Conservation (phyloP, 2,329 filamentous ascomycete species). For the Drechslerella stenobrocha region DNA sequence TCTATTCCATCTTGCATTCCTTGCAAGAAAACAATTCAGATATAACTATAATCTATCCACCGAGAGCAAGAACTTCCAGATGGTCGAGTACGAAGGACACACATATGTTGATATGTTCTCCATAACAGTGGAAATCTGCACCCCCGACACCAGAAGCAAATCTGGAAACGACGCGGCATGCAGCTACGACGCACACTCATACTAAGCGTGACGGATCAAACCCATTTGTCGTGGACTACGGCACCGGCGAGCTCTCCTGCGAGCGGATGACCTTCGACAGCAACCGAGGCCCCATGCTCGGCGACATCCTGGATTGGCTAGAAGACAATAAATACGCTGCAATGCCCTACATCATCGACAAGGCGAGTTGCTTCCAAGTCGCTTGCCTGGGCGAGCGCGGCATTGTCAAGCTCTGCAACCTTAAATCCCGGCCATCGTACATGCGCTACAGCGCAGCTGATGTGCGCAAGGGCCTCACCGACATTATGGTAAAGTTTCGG, state of each 20-base stretch:
- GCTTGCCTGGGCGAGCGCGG: background rate
- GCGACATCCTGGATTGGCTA: background rate
- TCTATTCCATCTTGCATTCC: no score
- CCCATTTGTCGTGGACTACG: no score
- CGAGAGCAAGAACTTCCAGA: no score
- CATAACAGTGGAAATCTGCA: background rate
- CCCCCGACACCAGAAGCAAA: background rate
- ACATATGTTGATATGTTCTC: no score
- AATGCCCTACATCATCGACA: slow-evolving; percentile 5
- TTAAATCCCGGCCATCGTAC: background rate
- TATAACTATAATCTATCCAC: no score
- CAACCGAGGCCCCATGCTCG: background rate
- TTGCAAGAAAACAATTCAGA: no score
- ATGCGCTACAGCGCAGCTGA: background rate
- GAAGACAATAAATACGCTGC: background rate
- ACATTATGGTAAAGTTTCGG: background rate
- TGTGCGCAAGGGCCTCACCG: background rate
- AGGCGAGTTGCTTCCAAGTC: background rate
- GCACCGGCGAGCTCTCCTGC: background rate
- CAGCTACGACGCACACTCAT: no score
- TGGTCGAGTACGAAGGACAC: no score
- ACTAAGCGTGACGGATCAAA: no score
- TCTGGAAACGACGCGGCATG: background rate
- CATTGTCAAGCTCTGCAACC: background rate
- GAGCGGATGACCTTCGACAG: background rate